Conservation (phyloP, 1,139 yeast species). For the Taphrina populina region DNA sequence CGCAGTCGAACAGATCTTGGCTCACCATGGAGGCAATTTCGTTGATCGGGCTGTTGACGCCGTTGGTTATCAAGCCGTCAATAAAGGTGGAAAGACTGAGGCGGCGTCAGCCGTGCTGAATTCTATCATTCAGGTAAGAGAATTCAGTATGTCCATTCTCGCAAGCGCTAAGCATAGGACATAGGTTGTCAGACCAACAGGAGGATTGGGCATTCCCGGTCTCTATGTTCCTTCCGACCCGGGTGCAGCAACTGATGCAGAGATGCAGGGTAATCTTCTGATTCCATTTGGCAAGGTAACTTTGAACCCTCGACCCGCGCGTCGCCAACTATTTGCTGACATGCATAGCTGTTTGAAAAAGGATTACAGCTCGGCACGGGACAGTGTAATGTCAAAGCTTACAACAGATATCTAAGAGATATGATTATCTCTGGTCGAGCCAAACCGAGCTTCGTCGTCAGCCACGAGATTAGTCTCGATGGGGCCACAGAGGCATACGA, state of each 20-base stretch:
- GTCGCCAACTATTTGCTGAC: neutral
- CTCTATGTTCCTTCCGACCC: constrained; percentile 26
- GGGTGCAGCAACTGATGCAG: constrained; percentile 11
- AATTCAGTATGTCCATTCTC: too few relatives aligned
- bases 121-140: constrained; percentile 14
- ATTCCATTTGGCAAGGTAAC: constrained; percentile 20
- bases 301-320: neutral
- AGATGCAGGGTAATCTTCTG: constrained; percentile 4
- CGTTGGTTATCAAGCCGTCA: constrained; percentile 19
- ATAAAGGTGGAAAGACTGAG: constrained; percentile 16
- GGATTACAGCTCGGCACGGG: constrained; percentile 24
- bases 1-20: constrained; percentile 21
- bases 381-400: constrained; percentile 21
- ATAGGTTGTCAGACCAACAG: constrained; percentile 9
- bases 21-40: neutral
- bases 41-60: constrained; percentile 26
- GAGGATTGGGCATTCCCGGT: constrained; percentile 15
- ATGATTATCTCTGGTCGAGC: constrained; percentile 19
- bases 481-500: constrained; percentile 17
- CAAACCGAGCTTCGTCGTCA: constrained; percentile 25
- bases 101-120: constrained; percentile 20
- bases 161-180: neutral
- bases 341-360: constrained; percentile 9
- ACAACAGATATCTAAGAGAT: constrained; percentile 23
- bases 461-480: constrained; percentile 10